phyloP scores from a whole-genome alignment of 306 rosid genomes.

The Hippophae tibetana region DNA sequence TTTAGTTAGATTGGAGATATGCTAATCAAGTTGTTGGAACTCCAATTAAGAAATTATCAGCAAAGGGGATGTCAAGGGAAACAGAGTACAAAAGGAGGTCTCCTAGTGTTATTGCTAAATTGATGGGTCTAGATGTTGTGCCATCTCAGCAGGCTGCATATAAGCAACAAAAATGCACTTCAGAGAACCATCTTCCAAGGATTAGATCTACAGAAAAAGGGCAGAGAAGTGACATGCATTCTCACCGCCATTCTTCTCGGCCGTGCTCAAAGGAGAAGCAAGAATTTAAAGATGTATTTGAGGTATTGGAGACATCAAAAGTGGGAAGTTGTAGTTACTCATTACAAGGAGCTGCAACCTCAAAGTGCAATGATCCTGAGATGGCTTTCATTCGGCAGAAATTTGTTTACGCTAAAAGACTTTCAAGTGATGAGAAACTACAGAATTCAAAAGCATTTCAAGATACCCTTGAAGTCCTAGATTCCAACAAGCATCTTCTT shows the following conservation, averaged over 20 bases:
- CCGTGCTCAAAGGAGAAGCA: constrained; percentile 56
- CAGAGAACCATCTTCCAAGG: constrained; percentile 24
- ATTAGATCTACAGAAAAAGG: constrained; percentile 30
- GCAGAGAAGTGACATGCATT: constrained; percentile 23
- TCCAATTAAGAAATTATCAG: constrained; percentile 65
- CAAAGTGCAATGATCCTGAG: constrained; percentile 50
- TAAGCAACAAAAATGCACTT: constrained; percentile 37
- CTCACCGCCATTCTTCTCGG: constrained; percentile 41
- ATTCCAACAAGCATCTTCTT: constrained; percentile 79
- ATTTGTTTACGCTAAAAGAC: constrained; percentile 84
- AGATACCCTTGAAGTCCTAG: constrained; percentile 71
- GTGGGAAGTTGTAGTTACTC: constrained; percentile 44
- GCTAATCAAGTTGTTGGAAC: constrained; percentile 48
- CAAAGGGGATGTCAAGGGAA: constrained; percentile 62
- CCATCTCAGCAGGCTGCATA: constrained; percentile 49
- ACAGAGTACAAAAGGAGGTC: constrained; percentile 55
- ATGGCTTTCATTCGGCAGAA: constrained; percentile 78
- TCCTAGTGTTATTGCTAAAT: constrained; percentile 71
- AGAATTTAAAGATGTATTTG: constrained; percentile 88
- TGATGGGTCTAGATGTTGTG: constrained; percentile 97
- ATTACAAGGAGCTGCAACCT: constrained; percentile 26
- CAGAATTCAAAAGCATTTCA: constrained; percentile 68
- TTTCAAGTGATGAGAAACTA: constrained; percentile 57
- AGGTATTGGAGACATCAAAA: constrained; percentile 61
- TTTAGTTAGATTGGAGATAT: constrained; percentile 49